Conservation (phyloP, 2,329 filamentous ascomycete species). For the Nothophoma quercina region DNA sequence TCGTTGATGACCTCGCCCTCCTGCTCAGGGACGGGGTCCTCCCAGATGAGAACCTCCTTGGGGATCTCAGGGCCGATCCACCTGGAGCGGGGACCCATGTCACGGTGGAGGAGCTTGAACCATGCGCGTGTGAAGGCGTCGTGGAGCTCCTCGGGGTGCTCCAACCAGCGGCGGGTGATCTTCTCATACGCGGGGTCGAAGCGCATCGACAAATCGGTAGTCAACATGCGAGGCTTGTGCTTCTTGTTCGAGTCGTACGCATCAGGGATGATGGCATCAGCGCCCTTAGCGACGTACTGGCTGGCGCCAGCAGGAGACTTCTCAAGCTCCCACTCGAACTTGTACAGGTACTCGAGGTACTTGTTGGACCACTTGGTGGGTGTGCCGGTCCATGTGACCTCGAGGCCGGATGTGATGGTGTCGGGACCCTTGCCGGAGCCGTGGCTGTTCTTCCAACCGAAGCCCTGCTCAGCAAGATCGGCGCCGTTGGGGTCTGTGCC, state of each 20-base stretch:
- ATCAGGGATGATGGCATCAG: slow-evolving; percentile 72
- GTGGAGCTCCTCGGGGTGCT: slow-evolving; percentile 71
- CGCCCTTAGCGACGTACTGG: slow-evolving; percentile 78
- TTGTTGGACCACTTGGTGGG: slow-evolving; percentile 79
- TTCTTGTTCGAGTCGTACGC: slow-evolving; percentile 74
- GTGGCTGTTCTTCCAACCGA: slow-evolving; percentile 75
- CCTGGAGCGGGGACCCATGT: slow-evolving; percentile 74
- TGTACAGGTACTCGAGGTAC: slow-evolving; percentile 79
- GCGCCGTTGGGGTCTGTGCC: slow-evolving; percentile 73
- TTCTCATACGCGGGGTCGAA: slow-evolving; percentile 77
- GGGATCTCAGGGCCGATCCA: slow-evolving; percentile 80
- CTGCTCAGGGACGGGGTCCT: slow-evolving; percentile 72
- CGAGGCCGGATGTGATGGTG: slow-evolving; percentile 77
- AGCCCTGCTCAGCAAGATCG: slow-evolving; percentile 69
- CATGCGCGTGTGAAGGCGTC: slow-evolving; percentile 77
- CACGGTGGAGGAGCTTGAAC: slow-evolving; percentile 86
- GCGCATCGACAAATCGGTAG: slow-evolving; percentile 75
- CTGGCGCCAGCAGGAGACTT: slow-evolving; percentile 79
- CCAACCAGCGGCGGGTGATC: slow-evolving; percentile 74
- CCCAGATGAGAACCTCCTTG: slow-evolving; percentile 73
- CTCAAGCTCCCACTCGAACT: slow-evolving; percentile 78
- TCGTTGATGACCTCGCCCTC: slow-evolving; percentile 67
- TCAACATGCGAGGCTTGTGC: slow-evolving; percentile 79
- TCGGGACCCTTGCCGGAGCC: slow-evolving; percentile 73
- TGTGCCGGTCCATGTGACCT: slow-evolving; percentile 81